Base-by-base conservation (phyloP, 202 grass and related monocot genomes). In the Panicum virgatum region DNA sequence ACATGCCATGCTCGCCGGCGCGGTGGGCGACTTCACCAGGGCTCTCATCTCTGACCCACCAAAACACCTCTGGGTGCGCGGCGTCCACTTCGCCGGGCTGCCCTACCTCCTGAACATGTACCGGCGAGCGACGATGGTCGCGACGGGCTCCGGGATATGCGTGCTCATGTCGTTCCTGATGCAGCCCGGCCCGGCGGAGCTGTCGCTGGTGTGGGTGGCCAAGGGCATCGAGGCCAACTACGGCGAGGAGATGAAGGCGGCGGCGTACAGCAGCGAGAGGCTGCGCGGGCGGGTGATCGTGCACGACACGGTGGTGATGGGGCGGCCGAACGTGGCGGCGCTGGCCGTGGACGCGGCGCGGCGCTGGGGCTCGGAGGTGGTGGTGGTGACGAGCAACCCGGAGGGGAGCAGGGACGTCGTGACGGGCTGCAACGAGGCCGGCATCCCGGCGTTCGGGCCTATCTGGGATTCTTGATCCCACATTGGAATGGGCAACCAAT, bases 311-410 rank as follows among this genome's bases (percentile, higher is more conserved):
- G n/a, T n/a, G n/a, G n/a, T n/a, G n/a, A n/a, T n/a, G n/a, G n/a
- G n/a, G n/a, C n/a, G n/a, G n/a, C n/a, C n/a, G n/a, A n/a, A n/a
- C n/a, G n/a, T n/a, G n/a, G n/a, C n/a, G n/a, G n/a, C n/a, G n/a
- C n/a, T n/a, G n/a, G n/a, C n/a, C n/a, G n/a, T n/a, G n/a, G n/a
- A n/a, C n/a, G n/a, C n/a, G n/a, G n/a, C n/a, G n/a, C n/a, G n/a
- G n/a, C n/a, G n/a, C n/a, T n/a, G n/a, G n/a, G n/a, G n/a, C n/a
- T n/a, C n/a, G n/a, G n/a, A n/a, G n/a, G n/a, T n/a, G n/a, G n/a
- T 94, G 62, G 64, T 94, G 36, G 89, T 94, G 62, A 94, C 92
- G 26, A 94, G 89, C 81, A 94, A 94, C 73, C 92, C 92, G 26
- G 83, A 84, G 75, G 92, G 89, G 5, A 94, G 89, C 66, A 79